A percentile compares a stretch with the other conserved stretches of the same genome.
Conservation (phyloP, 306 rosid genomes). For the Dryas alaskensis region DNA sequence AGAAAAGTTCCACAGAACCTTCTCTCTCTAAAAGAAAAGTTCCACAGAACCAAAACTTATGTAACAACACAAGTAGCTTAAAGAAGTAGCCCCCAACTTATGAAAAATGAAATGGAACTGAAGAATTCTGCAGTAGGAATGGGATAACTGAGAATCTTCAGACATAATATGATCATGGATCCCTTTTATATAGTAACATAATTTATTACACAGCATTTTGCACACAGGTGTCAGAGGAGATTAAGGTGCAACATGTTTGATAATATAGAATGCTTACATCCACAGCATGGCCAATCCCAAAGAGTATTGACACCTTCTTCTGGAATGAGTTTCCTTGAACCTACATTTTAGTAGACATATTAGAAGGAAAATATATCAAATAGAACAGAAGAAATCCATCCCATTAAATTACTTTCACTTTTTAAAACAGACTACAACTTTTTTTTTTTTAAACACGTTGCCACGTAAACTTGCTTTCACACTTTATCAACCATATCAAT, state of each 20-base stretch:
- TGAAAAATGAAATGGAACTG: not conserved
- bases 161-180: not conserved
- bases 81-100: not conserved
- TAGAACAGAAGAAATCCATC: not conserved
- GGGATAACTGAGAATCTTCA: not conserved
- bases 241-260: not conserved
- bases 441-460: not conserved
- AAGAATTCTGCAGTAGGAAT: not conserved
- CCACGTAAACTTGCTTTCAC: not conserved
- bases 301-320: slow-evolving; percentile 74
- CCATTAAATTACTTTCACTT: not conserved
- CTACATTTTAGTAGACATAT: slow-evolving; percentile 47
- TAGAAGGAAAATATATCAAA: slow-evolving; percentile 4
- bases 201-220: not conserved
- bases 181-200: not conserved
- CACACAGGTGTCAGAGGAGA: not conserved
- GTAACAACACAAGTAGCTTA: not conserved
- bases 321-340: slow-evolving; percentile 95
- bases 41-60: not conserved
- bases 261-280: slow-evolving; percentile 55
- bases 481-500: not conserved
- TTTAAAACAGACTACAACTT: not conserved
- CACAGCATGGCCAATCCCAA: slow-evolving; percentile 76
- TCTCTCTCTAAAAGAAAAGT: too few relatives aligned
- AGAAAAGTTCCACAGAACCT: not conserved